These are phyloP conservation scores for Talaromyces piceae DNA, from an alignment of 2,329 filamentous ascomycete genomes.

Conservation along the genomic window DNA sequence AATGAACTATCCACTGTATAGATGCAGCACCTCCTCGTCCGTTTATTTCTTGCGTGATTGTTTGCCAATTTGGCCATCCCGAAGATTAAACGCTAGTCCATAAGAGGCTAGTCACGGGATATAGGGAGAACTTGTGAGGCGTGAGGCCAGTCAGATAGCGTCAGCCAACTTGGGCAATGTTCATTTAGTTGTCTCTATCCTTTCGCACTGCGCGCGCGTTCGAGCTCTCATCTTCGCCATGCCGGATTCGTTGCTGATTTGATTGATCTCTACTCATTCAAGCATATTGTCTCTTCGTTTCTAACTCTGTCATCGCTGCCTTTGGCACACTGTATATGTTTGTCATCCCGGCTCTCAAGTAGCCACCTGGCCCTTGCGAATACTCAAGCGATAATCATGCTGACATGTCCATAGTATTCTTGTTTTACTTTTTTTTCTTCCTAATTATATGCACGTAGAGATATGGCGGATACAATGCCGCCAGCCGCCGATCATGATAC, in stretches of 20 bases:
- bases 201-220: not conserved
- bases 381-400: not conserved
- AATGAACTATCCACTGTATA: too few relatives aligned
- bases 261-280: not conserved
- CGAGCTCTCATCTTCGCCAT: not conserved
- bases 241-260: not conserved
- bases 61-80: not conserved
- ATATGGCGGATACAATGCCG: slow-evolving; percentile 18
- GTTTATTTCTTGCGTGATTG: not conserved
- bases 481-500: slow-evolving; percentile 9
- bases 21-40: not conserved
- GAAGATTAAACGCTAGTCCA: not conserved
- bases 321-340: slow-evolving; percentile 13
- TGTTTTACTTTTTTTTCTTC: too few relatives aligned
- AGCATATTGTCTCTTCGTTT: slow-evolving; percentile 1
- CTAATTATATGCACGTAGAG: slow-evolving; percentile 3
- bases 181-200: not conserved
- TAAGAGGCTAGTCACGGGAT: not conserved
- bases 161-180: slow-evolving; percentile 7
- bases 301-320: slow-evolving; percentile 2
- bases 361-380: slow-evolving; percentile 13
- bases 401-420: slow-evolving; percentile 8
- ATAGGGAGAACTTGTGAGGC: not conserved
- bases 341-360: slow-evolving; percentile 7
- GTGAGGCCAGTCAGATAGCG: slow-evolving; percentile 8